Base-by-base conservation (phyloP, 352 stramenopile species). In the Phytopythium chamaehyphon region DNA sequence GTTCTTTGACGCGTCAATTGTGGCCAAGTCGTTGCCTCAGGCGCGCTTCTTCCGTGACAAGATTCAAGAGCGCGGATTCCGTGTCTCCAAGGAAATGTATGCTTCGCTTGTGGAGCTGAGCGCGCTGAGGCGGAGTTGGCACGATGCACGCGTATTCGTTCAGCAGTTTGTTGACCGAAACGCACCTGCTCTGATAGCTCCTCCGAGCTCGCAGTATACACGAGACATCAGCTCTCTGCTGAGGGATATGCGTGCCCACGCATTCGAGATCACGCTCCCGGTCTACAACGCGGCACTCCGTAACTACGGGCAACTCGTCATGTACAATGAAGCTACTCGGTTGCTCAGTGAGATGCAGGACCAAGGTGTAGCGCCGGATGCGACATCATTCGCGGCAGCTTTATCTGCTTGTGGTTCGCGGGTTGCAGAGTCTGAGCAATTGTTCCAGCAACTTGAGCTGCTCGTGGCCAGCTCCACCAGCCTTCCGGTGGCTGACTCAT, bases 241-340 rank as follows among this genome's bases (percentile, higher is more conserved):
- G 21, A 35, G 63, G 8, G 77, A 88, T 3, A 75, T 90, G 71
- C 33, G 70, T 6, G 28, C 18, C 3, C 47, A 82, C 16, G 55
- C 54, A 5, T 55, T 87, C 21, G 63, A 66, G 1, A 66, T 80
- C 21, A 53, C 71, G 6, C 47, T 83, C 23, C 12, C 43, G 0
- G 51, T 86, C 3, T 88, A 79, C 55, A 90, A 90, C 51, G 73
- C 77, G n/a, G 77, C 73, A 23, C 50, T 90, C 40, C 67, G 77
- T 15, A 82, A 82, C 43, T 83, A 77, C 39, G 80, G 71, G 3
- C 55, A 67, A 26, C 51, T 77, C 19, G 62, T 55, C n/a, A 50
- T 67, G 39, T 42, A 77, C 12, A 24, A 69, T 7, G 64, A 83
- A 45, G 69, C 75, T 1, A 38, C 58, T n/a, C 22, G 22, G n/a